These are phyloP conservation scores for Infundibulicybe gibba DNA, from an alignment of 768 basidiomycete species.

Conservation along the genomic window DNA sequence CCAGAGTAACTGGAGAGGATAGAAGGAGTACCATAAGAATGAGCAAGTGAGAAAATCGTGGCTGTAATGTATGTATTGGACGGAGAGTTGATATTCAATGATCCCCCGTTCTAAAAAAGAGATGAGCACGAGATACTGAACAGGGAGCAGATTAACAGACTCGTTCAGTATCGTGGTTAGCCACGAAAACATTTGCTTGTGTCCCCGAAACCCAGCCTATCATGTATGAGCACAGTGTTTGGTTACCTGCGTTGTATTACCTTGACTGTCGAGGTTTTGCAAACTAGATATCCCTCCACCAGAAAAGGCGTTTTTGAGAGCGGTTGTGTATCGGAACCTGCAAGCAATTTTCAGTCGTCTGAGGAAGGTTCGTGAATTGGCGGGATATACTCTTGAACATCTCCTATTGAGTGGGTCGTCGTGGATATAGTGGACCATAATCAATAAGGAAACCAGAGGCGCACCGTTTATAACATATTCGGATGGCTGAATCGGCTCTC, in stretches of 20 bases:
- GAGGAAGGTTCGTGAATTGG: neutral
- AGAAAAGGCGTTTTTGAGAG: conserved; percentile 49
- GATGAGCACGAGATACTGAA: neutral
- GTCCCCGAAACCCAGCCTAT: conserved; percentile 56
- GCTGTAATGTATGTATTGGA: conserved; percentile 64
- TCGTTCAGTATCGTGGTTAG: conserved; percentile 70
- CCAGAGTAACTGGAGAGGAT: conserved; percentile 55
- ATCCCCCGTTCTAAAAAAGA: conserved; percentile 38
- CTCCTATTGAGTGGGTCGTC: conserved; percentile 28
- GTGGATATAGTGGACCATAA: neutral
- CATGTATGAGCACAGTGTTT: neutral
- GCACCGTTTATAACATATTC: conserved; percentile 52
- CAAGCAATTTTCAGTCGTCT: neutral
- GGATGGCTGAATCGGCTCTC: conserved; percentile 51
- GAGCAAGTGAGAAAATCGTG: conserved; percentile 61
- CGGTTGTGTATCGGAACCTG: conserved; percentile 58
- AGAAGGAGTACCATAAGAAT: conserved; percentile 64
- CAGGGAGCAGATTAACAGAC: conserved; percentile 19
- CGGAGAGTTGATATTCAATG: conserved; percentile 56
- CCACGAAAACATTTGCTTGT: conserved; percentile 60
- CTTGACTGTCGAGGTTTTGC: conserved; percentile 47
- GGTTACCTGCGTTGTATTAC: conserved; percentile 17
- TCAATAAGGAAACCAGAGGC: conserved; percentile 5
- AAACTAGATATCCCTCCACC: conserved; percentile 47
- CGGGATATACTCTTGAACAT: conserved; percentile 58